These are phyloP conservation scores for Pythium rhizo-oryzae DNA, from an alignment of 352 stramenopile species.

Conservation along the genomic window DNA sequence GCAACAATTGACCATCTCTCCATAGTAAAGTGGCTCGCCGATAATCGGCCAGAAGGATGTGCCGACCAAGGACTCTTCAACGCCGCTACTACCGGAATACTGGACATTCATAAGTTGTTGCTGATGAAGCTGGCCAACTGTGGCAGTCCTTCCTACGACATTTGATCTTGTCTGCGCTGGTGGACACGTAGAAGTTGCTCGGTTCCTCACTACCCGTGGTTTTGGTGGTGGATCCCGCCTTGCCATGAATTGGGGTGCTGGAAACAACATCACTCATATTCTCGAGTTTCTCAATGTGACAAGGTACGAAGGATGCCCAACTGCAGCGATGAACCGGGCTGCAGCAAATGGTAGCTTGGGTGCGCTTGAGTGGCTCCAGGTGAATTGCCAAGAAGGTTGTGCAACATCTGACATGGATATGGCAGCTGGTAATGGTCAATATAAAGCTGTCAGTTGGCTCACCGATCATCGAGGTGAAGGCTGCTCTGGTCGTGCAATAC, in stretches of 20 bases:
- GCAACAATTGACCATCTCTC: neutral
- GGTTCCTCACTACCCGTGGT: neutral
- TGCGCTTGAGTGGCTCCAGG: no score
- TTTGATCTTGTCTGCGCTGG: neutral
- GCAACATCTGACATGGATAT: no score
- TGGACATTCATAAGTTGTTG: neutral
- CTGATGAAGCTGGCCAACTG: neutral
- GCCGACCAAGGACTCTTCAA: neutral
- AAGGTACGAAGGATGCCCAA: neutral
- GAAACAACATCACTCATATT: neutral
- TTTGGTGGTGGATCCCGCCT: neutral
- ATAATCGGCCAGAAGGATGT: neutral
- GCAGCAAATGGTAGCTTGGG: no score
- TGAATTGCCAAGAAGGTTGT: no score
- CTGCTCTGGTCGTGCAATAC: neutral
- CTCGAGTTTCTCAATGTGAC: neutral
- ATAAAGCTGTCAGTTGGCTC: neutral
- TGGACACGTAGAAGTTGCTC: neutral
- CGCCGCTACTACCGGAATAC: neutral
- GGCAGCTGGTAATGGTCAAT: neutral
- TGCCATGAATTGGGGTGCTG: neutral
- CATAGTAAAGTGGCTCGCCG: neutral
- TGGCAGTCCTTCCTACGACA: neutral
- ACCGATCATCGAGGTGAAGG: neutral
- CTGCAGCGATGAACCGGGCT: no score